These are phyloP conservation scores for Pseudocercospora vitis DNA, from an alignment of 2,329 filamentous ascomycete genomes.

Conservation along the genomic window DNA sequence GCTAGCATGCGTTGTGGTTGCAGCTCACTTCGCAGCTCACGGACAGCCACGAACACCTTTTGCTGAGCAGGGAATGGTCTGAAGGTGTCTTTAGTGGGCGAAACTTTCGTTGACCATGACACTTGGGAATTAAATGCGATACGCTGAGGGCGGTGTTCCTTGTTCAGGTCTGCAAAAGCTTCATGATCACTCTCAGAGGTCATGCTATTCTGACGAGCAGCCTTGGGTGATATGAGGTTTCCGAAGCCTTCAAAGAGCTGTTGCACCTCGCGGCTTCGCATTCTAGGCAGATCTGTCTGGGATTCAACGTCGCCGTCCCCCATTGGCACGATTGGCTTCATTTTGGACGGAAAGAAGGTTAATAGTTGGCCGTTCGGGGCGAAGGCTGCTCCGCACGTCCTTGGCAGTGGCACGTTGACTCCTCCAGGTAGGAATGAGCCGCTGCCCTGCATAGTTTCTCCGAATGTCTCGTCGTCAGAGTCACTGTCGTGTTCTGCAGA, in stretches of 20 bases:
- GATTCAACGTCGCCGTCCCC: constrained; percentile 53
- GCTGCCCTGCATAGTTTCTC: constrained; percentile 43
- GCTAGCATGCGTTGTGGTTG: constrained; percentile 78
- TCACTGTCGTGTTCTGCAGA: constrained; percentile 37
- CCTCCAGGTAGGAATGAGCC: constrained; percentile 60
- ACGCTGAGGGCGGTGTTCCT: neutral
- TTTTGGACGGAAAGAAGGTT: constrained; percentile 58
- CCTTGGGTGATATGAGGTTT: constrained; percentile 26
- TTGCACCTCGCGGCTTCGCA: constrained; percentile 55
- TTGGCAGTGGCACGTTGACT: constrained; percentile 63
- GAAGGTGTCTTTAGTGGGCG: constrained; percentile 29
- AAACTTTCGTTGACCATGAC: constrained; percentile 34
- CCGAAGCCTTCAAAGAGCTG: constrained; percentile 35
- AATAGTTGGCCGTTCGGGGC: constrained; percentile 57
- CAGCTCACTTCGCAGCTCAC: constrained; percentile 68
- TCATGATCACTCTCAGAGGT: neutral
- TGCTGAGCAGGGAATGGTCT: constrained; percentile 38
- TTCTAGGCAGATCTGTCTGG: constrained; percentile 45
- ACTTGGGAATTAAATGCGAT: constrained; percentile 49
- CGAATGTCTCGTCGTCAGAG: constrained; percentile 67
- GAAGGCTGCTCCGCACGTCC: constrained; percentile 59
- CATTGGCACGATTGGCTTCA: constrained; percentile 42
- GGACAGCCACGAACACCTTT: constrained; percentile 72
- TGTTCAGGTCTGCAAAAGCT: neutral
- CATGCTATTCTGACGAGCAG: constrained; percentile 18